phyloP scores from a whole-genome alignment of 768 basidiomycete species.

The Wakefieldia striispora region DNA sequence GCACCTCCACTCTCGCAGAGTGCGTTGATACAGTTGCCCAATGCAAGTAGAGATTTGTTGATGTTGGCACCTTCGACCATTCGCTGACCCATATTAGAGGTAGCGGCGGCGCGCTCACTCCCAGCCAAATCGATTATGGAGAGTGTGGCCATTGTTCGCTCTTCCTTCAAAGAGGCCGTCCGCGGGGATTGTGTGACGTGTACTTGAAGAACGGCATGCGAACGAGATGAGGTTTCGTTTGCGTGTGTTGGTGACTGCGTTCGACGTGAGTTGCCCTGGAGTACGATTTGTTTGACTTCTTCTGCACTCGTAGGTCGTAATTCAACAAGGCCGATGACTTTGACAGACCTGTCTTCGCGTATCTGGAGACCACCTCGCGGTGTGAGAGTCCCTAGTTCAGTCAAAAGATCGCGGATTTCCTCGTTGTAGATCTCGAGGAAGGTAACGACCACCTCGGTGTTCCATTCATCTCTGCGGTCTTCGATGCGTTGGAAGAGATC shows the following conservation, averaged over 20 bases:
- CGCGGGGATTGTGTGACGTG: constrained; percentile 87
- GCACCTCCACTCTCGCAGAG: constrained; percentile 92
- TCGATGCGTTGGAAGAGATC: constrained; percentile 94
- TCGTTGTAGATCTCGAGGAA: constrained; percentile 99
- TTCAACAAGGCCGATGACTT: constrained; percentile 83
- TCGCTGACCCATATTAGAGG: constrained; percentile 94
- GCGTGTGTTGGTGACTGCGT: constrained; percentile 95
- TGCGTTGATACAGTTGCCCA: constrained; percentile 98
- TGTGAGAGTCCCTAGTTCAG: constrained; percentile 58
- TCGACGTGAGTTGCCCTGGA: constrained; percentile 82
- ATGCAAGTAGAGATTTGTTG: constrained; percentile 95
- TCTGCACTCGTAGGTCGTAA: constrained; percentile 79
- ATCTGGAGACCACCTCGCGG: constrained; percentile 88
- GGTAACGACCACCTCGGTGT: constrained; percentile 85
- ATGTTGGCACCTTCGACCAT: constrained; percentile 99
- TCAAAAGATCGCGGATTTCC: constrained; percentile 92
- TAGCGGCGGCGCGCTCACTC: constrained; percentile 94
- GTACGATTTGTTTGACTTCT: constrained; percentile 92
- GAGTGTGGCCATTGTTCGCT: constrained; percentile 83
- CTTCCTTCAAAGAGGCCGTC: constrained; percentile 80
- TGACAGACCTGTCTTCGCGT: constrained; percentile 92
- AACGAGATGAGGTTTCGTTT: constrained; percentile 94
- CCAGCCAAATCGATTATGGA: constrained; percentile 99
- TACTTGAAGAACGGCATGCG: constrained; percentile 96
- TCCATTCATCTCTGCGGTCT: constrained; percentile 81